phyloP scores from a whole-genome alignment of 1,139 yeast species.

The Yarrowia galli region DNA sequence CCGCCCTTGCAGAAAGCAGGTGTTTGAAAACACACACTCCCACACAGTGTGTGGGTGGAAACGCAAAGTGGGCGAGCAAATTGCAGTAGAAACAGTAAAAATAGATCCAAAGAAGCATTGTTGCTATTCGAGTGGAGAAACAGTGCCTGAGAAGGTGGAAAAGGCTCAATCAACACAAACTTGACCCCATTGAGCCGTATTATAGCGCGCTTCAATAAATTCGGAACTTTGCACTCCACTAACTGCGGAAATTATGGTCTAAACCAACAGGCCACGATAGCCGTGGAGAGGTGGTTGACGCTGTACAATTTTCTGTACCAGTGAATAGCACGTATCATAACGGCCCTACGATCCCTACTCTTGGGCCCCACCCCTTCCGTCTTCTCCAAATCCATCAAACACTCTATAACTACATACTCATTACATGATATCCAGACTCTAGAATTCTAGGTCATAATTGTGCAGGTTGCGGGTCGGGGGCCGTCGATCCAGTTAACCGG shows the following conservation, averaged over 20 bases:
- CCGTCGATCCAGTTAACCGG: constrained; percentile 6
- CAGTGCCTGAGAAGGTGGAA: not conserved
- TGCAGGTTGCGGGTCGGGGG: constrained; percentile 1
- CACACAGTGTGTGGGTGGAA: not conserved
- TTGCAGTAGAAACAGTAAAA: not conserved
- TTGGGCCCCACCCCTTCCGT: not conserved
- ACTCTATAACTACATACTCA: constrained; percentile 31
- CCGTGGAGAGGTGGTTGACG: not conserved
- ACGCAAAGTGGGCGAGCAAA: constrained; percentile 4
- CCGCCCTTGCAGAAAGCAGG: constrained; percentile 14
- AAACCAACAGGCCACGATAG: not conserved
- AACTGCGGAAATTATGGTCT: not conserved
- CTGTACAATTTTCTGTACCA: too few species aligned
- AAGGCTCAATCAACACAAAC: not conserved
- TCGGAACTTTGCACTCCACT: not conserved
- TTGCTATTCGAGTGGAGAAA: too few species aligned
- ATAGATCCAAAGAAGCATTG: not conserved
- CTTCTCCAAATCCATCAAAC: not conserved
- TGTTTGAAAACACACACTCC: not conserved
- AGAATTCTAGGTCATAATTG: constrained; percentile 16
- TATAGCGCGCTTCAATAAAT: not conserved
- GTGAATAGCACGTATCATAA: not conserved
- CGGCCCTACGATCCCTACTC: not conserved
- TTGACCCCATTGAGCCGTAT: not conserved
- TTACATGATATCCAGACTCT: constrained; percentile 23